A percentile compares a stretch with the other conserved stretches of the same genome.
phyloP scores from a whole-genome alignment of 441 rosid genomes.

The Populus tomentosa region DNA sequence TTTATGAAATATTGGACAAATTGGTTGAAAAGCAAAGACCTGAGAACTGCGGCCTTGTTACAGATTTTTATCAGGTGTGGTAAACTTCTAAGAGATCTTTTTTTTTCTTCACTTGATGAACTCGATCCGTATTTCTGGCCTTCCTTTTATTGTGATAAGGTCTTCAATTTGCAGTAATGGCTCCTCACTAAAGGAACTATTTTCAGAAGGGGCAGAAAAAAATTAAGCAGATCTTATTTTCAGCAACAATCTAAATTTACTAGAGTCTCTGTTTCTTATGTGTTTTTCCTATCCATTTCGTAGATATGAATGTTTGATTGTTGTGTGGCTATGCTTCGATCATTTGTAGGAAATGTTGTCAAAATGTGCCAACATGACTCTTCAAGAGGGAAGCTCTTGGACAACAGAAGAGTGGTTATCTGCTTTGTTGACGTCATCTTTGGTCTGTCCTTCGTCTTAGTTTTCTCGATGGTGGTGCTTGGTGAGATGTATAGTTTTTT shows the following conservation, averaged over 20 bases:
- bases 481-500: neutral
- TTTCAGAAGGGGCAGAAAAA: no score
- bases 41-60: neutral
- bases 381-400: conserved; percentile 20
- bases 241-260: neutral
- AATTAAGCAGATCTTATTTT: no score
- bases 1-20: neutral
- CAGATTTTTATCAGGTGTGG: conserved; percentile 4
- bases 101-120: neutral
- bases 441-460: neutral
- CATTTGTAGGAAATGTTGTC: conserved; percentile 27
- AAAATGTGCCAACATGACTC: conserved; percentile 25
- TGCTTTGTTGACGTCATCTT: conserved; percentile 10
- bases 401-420: conserved; percentile 18
- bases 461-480: neutral
- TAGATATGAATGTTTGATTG: neutral
- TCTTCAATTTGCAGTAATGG: neutral
- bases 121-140: neutral
- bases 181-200: neutral
- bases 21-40: neutral
- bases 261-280: neutral
- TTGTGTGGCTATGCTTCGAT: neutral
- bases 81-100: neutral
- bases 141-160: neutral
- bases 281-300: neutral